Base-by-base conservation (phyloP, 1,284 basidiomycete genomes). In the Inonotus hispidus region DNA sequence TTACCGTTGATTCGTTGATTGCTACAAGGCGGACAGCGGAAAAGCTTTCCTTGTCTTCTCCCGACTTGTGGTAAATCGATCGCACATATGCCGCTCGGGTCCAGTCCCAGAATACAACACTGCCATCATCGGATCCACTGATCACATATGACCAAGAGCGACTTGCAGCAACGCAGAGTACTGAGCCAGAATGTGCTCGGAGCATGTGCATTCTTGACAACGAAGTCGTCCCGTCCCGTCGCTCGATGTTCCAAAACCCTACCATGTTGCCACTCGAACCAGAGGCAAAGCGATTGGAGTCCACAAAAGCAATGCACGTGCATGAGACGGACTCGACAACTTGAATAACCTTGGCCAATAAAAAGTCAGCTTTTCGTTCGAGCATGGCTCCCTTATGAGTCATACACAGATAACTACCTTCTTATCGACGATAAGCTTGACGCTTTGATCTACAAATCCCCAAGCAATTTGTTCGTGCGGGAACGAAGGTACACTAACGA, bases 81-180 rank as follows among this genome's bases (percentile, higher is more conserved):
- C 87, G 76, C 13, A 89, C 83, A 66, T 94, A 94, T 0, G 84
- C 75, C 14, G 89, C 85, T 43, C 87, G 80, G 69, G 98, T 97
- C 59, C 93, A 79, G 71, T 98, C 95, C 95, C 95, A 98, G 6
- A 97, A 67, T 14, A 89, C 88, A 0, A 89, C 93, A 62, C 86
- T 91, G 1, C 92, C 89, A 67, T 97, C 93, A 63, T 83, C 81
- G 5, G 91, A 90, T 5, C 93, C 93, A 63, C 90, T 95, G 50
- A 96, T 83, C 14, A 87, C 82, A 21, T 95, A 69, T 1, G 90
- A 92, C 93, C 93, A 97, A 0, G 87, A 75, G 37, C 88, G 78
- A 14, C 91, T 96, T 0, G 90, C 87, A 2, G 87, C 77, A 2
- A 97, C 77, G 67, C 85, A 88, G 0, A 81, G 71, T 6, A 97